Conservation (phyloP, 2,329 filamentous ascomycete species). For the Penicillium paneum region DNA sequence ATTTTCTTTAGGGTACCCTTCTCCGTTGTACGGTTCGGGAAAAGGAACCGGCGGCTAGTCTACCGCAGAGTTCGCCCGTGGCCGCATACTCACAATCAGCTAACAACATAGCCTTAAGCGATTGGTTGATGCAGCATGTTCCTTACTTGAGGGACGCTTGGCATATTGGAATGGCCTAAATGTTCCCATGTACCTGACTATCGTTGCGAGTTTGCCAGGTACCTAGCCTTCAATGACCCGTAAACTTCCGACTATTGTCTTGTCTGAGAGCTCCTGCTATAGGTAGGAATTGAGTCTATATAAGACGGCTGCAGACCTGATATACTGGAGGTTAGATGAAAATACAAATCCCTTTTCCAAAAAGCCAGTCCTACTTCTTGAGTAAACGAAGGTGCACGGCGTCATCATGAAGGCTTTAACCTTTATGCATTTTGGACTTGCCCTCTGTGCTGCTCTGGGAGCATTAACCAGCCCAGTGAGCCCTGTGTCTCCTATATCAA, state of each 20-base stretch:
- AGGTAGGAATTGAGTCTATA: neutral
- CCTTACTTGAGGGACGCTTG: neutral
- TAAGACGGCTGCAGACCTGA: neutral
- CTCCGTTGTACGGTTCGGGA: neutral
- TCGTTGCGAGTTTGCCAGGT: neutral
- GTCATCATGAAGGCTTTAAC: neutral
- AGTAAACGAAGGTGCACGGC: neutral
- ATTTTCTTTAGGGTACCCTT: neutral
- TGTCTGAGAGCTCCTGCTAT: neutral
- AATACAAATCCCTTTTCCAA: neutral
- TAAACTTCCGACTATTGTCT: neutral
- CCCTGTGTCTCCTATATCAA: neutral
- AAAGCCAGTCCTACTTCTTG: neutral
- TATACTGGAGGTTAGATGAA: neutral
- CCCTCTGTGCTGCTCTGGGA: neutral
- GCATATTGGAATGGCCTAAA: neutral
- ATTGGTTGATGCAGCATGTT: neutral
- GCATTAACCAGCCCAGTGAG: neutral
- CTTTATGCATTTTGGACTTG: neutral
- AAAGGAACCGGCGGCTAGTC: neutral
- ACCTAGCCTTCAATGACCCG: neutral
- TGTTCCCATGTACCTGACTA: neutral
- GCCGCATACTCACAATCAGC: neutral
- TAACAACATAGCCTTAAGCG: neutral
- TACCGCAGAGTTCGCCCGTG: neutral